These are phyloP conservation scores for Malus fusca DNA, from an alignment of 306 rosid genomes.

Conservation along the genomic window DNA sequence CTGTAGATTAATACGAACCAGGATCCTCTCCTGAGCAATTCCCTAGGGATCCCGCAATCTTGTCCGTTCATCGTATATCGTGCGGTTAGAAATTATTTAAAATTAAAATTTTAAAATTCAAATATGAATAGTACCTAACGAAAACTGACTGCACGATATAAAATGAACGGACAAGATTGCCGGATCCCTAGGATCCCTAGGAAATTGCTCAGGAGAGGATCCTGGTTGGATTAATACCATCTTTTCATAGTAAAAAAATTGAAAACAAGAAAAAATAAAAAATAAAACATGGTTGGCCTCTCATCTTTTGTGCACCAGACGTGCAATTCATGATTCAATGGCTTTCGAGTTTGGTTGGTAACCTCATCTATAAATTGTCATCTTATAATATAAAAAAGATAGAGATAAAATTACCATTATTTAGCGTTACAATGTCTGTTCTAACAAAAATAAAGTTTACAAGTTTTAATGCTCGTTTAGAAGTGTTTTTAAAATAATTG, in stretches of 20 bases:
- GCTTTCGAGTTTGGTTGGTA: constrained; percentile 2
- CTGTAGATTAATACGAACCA: not conserved
- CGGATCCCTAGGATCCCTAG: too few species aligned
- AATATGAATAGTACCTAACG: too few species aligned
- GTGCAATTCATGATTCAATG: constrained; percentile 15
- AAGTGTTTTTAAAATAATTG: too few species aligned
- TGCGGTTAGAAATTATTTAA: too few species aligned
- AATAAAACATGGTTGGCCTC: not conserved
- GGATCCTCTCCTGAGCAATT: too few species aligned
- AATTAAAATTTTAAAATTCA: too few species aligned
- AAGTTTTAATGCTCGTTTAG: too few species aligned
- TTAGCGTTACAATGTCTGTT: not conserved
- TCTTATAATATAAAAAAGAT: not conserved
- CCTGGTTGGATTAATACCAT: not conserved
- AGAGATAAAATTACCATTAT: not conserved
- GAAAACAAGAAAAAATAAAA: not conserved
- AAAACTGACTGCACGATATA: too few species aligned
- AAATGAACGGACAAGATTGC: too few species aligned
- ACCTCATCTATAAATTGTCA: not conserved
- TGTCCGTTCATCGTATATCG: too few species aligned
- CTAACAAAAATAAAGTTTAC: not conserved
- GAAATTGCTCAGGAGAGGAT: too few species aligned
- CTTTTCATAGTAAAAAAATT: not conserved
- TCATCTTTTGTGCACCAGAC: not conserved
- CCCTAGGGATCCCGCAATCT: too few species aligned